Conservation (phyloP, 1,284 basidiomycete genomes). For the Boletus mariae region DNA sequence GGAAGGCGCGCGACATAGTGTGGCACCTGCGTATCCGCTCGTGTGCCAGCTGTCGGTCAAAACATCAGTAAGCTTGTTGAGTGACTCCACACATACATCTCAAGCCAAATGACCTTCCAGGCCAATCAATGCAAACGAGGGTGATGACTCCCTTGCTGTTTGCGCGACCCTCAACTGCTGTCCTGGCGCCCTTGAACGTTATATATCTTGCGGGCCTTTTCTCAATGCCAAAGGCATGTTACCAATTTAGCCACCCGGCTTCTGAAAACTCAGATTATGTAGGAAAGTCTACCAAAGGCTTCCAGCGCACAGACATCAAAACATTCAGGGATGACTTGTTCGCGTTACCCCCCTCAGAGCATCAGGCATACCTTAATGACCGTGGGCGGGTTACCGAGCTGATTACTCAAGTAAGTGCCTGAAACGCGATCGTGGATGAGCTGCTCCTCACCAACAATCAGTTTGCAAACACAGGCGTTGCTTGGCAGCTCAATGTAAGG, state of each 20-base stretch:
- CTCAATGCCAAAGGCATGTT: slow-evolving; percentile 21
- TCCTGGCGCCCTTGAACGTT: slow-evolving; percentile 18
- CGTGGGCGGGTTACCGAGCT: slow-evolving; percentile 11
- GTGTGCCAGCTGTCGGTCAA: slow-evolving; percentile 24
- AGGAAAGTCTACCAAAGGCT: slow-evolving; percentile 26
- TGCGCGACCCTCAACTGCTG: slow-evolving; percentile 11
- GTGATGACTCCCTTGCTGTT: slow-evolving; percentile 7
- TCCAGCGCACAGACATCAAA: slow-evolving; percentile 21
- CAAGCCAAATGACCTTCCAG: slow-evolving; percentile 3
- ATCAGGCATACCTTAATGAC: slow-evolving; percentile 22
- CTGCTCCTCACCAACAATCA: slow-evolving; percentile 12
- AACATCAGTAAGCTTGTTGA: slow-evolving; percentile 22
- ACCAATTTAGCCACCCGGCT: background rate
- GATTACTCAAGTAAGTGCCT: slow-evolving; percentile 11
- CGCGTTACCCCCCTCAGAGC: slow-evolving; percentile 12
- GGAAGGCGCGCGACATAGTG: slow-evolving; percentile 27
- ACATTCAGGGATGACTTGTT: slow-evolving; percentile 17
- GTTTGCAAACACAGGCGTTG: slow-evolving; percentile 25
- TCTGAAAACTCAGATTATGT: slow-evolving; percentile 6
- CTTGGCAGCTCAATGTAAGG: slow-evolving; percentile 25
- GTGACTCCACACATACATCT: background rate
- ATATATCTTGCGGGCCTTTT: slow-evolving; percentile 29
- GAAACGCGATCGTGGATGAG: background rate
- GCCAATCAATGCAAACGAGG: slow-evolving; percentile 19
- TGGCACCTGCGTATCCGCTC: slow-evolving; percentile 33